A percentile compares a stretch with the other conserved stretches of the same genome.
phyloP scores from a whole-genome alignment of 192 early-diverging fungal species.

The Entomortierella parvispora region DNA sequence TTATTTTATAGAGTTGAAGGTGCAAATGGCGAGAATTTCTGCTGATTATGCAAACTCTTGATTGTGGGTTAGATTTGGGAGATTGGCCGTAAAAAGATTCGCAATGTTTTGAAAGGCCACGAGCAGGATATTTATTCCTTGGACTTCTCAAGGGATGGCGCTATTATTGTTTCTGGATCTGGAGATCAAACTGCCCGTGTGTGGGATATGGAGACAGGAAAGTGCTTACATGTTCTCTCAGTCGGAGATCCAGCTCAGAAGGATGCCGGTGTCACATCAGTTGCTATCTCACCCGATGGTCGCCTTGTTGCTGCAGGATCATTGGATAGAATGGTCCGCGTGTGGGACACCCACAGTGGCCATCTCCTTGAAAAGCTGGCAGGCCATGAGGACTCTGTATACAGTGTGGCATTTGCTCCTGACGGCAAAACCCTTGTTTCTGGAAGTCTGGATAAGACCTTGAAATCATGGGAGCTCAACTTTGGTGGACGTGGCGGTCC shows the following conservation, averaged over 20 bases:
- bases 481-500: slow-evolving; percentile 43
- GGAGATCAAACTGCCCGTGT: slow-evolving; percentile 87
- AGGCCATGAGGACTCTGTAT: slow-evolving; percentile 96
- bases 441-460: slow-evolving; percentile 91
- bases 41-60: too few species aligned
- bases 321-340: slow-evolving; percentile 90
- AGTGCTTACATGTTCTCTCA: slow-evolving; percentile 74
- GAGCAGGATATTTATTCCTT: slow-evolving; percentile 97
- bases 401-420: slow-evolving; percentile 94
- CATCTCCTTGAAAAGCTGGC: slow-evolving; percentile 88
- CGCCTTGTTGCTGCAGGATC: slow-evolving; percentile 89
- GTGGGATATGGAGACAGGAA: slow-evolving; percentile 87
- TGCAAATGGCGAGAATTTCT: too few species aligned
- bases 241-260: slow-evolving; percentile 84
- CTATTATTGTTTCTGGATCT: slow-evolving; percentile 88
- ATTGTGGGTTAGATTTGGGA: slow-evolving; percentile 85
- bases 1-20: slow-evolving; percentile 1
- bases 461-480: slow-evolving; percentile 92
- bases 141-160: slow-evolving; percentile 93
- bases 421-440: slow-evolving; percentile 92
- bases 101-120: slow-evolving; percentile 82
- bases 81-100: slow-evolving; percentile 68
- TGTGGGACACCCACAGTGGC: slow-evolving; percentile 90
- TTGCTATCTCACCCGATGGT: slow-evolving; percentile 92
- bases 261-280: slow-evolving; percentile 95